Conservation (phyloP, 352 stramenopile species). For the Globisporangium heterothallicum region DNA sequence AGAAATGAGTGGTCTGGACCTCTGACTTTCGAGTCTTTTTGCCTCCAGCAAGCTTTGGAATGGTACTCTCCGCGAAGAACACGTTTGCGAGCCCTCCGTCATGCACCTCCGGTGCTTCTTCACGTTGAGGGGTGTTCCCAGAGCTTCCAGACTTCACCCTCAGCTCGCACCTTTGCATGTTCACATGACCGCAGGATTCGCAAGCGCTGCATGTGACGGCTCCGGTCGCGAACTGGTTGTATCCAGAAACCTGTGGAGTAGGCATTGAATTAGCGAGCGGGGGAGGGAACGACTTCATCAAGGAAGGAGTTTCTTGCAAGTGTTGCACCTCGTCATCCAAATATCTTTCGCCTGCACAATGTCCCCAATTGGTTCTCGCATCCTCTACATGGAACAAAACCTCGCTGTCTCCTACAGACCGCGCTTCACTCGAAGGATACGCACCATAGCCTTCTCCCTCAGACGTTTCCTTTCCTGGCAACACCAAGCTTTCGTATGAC, state of each 20-base stretch:
- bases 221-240: background rate
- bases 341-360: background rate
- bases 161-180: background rate
- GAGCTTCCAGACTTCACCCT: background rate
- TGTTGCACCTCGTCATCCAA: background rate
- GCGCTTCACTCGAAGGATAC: background rate
- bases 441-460: background rate
- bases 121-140: background rate
- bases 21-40: background rate
- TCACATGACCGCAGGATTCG: background rate
- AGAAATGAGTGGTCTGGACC: background rate
- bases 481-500: too few relatives aligned
- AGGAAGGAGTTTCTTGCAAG: background rate
- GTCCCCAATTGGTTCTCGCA: conserved; percentile 11
- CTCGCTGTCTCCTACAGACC: background rate
- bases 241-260: background rate
- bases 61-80: conserved; percentile 14
- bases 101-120: background rate
- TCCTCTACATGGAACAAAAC: conserved; percentile 14
- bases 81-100: conserved; percentile 9
- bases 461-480: too few relatives aligned
- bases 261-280: background rate
- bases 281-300: background rate
- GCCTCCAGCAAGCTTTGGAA: conserved; percentile 2
- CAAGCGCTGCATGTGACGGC: background rate